Base-by-base conservation (phyloP, 495 filamentous ascomycete species). In the Neurospora sp. region DNA sequence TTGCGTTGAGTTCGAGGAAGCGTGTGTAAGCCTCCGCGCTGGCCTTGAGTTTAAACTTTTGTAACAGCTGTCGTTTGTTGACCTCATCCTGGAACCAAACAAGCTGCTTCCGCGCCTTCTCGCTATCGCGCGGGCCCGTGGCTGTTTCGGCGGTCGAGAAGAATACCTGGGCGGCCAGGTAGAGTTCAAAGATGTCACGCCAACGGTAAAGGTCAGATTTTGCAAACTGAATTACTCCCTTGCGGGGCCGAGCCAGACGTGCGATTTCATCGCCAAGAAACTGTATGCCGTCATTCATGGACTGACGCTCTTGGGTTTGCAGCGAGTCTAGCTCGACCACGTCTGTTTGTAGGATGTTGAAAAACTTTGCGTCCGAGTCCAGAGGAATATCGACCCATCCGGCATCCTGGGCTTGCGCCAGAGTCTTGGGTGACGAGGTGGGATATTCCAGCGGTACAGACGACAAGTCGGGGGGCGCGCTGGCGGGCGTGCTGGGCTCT, bases 101-200 rank as follows among this genome's bases (percentile, higher is more conserved):
- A 27, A 91, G 81, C 75, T 88, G 87, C 66, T 84, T 83, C 39
- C 83, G 77, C 10, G 88, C 89, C 35, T 83, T 82, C 20, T 83
- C 78, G 71, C 85, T 87, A 35, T 82, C 86, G 40, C 90, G 84
- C 31, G 84, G 83, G 8, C 89, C 88, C 53, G 88, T 87, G 73
- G 89, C 85, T 20, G 74, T 77, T 74, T 93, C 91, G 16, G 82
- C 83, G 0, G 87, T 89, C 0, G 90, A 91, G 81, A 93, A 93
- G 81, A 94, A 94, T 10, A 93, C 83, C n/a, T 87, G 82, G 8
- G 86, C 87, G 41, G 93, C 88, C 35, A 91, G 78, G 74, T 94
- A 94, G 2, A 92, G 77, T 53, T 89, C 87, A 75, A 94, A 92
- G 59, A 94, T 89, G 73, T 89, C 85, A 53, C 92, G 88, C 92